A percentile compares a stretch with the other conserved stretches of the same genome.
These are phyloP conservation scores for Ustilago hordei DNA, from an alignment of 1,284 basidiomycete species.

Conservation along the genomic window DNA sequence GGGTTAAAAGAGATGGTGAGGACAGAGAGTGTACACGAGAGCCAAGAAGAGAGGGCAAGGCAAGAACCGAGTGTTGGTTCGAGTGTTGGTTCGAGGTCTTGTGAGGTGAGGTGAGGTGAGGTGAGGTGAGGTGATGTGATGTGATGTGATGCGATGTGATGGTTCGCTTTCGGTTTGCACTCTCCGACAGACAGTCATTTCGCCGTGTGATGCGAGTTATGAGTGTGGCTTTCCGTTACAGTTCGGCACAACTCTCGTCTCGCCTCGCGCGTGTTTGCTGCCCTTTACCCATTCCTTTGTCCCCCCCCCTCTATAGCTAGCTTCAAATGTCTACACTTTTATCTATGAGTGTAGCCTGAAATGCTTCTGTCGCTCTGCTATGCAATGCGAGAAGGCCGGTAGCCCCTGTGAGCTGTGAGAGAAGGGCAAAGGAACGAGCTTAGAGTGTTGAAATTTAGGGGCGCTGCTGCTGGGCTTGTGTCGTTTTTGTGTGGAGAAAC, in stretches of 20 bases:
- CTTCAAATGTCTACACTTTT: neutral
- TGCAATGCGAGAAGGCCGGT: neutral
- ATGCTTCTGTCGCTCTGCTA: neutral
- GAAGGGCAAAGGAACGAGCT: neutral
- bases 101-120: neutral
- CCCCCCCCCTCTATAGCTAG: neutral
- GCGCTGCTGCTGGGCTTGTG: neutral
- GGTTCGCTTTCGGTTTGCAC: slow-evolving; percentile 6
- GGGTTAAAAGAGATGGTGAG: neutral
- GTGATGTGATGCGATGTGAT: neutral
- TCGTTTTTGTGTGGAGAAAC: slow-evolving; percentile 25
- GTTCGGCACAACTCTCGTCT: neutral
- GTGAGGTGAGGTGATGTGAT: neutral
- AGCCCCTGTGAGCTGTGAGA: neutral
- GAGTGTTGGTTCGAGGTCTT: neutral
- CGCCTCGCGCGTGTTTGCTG: neutral
- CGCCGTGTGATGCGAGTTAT: neutral
- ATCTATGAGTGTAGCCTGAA: neutral
- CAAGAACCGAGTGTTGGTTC: neutral
- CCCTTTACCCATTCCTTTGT: neutral
- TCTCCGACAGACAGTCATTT: slow-evolving; percentile 14
- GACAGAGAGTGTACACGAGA: no score
- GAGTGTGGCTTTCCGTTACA: slow-evolving; percentile 11
- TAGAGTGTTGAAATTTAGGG: neutral
- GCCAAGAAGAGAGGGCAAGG: neutral